Base-by-base conservation (phyloP, 768 basidiomycete genomes). In the Dioszegia crocea region DNA sequence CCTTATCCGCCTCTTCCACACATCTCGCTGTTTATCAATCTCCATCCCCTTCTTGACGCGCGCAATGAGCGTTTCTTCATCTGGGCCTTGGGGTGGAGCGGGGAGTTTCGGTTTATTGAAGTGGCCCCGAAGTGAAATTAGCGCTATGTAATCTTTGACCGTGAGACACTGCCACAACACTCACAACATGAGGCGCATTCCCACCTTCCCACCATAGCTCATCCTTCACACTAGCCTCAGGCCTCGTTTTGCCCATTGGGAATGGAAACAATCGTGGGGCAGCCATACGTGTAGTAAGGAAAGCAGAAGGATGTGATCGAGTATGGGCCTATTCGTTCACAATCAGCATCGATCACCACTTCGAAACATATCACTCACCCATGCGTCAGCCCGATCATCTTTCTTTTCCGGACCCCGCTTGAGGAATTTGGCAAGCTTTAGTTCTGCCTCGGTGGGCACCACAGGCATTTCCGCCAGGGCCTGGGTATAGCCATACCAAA, bases 151-250 rank as follows among this genome's bases (percentile, higher is more conserved):
- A n/a, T n/a, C n/a, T n/a, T n/a, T n/a, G n/a, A n/a, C n/a, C n/a
- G n/a, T n/a, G n/a, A n/a, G n/a, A n/a, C n/a, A n/a, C n/a, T n/a
- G n/a, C n/a, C n/a, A n/a, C n/a, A n/a, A n/a, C n/a, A 50, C 63
- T 62, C 21, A 73, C 71, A 17, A 73, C 71, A 58, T 73, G 71
- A 14, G 71, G 64, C 2, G 62, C 61, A 36, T 70, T 73, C 1
- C 71, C 71, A 9, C 67, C 66, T 46, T 73, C 71, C 68, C 68
- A 73, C 71, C 71, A 73, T n/a, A 70, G 45, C 38, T 65, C 68
- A n/a, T 54, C 68, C 40, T 33, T 67, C 59, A 60, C 66, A 58
- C 12, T 53, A 2, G 58, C 49, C 24, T 57, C 57, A 0, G 63
- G 64, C 14, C 63, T 53, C 6, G 65, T 67, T 45, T 65, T 63